Base-by-base conservation (phyloP, 371 early-diverging fungal species). In the Chytridium lagenaria region DNA sequence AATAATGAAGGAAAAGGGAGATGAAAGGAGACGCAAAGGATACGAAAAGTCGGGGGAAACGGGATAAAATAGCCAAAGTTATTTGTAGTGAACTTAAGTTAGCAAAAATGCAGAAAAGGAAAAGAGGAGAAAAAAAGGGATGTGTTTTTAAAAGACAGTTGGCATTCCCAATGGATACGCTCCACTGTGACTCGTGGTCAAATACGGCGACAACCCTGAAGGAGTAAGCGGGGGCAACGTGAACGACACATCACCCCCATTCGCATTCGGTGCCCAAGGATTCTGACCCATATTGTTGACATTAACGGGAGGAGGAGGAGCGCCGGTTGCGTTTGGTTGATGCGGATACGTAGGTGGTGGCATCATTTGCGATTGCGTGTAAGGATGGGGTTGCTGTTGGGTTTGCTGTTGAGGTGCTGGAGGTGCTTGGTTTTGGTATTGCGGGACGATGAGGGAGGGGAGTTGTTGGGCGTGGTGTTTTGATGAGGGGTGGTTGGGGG, bases 181-280 rank as follows among this genome's bases (percentile, higher is more conserved):
- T 26, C 55, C 55, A 10, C 16, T 7, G 30, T 55, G 55, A 5
- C 16, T 28, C 16, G 55, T 55, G 30, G 5, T 55, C 55, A 55
- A 26, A 55, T 55, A 55, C 10, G 55, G 55, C 55, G 55, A 55
- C 10, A 55, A 26, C 26, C 55, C 55, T 26, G 55, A 55, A 7
- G 55, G 55, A 10, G 55, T 55, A 7, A 55, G 26, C 16, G 55
- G 55, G 10, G 55, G 55, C 55, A 55, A 55, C 55, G 55, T 55
- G 30, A 55, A 55, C 16, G 55, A 55, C 55, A 55, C 55, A 26
- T 55, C 55, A 10, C 16, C 55, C 10, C 55, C 55, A 55, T n/a
- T n/a, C n/a, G 55, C 55, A 26, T 55, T 55, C 16, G 55, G 55
- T 7, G 55, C 55, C 55, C 55, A 55, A 10, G 55, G 55, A 7